Evolutionary conservation across 495 filamentous ascomycete species (phyloP), one percentile per base, ranked within the genome.

Genomic region (Lasiosphaeriaceae sp.): DNA sequence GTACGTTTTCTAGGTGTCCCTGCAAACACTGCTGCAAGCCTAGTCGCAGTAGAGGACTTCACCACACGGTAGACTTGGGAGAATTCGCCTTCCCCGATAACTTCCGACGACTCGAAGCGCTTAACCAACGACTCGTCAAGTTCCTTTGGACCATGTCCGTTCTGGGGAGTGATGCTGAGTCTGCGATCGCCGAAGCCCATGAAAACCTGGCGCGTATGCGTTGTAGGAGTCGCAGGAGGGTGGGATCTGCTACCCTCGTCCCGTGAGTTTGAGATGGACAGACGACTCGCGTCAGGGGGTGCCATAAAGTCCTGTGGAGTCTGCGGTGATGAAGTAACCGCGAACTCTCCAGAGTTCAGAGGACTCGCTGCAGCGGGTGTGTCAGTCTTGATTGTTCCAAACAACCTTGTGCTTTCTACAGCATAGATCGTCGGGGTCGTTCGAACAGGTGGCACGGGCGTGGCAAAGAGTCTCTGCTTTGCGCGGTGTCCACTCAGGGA

Each of bases 31-130:
- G 56, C 45, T 46, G 60, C 50, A 19, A 63, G 58, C 22, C 66
- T 64, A 22, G 34, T 21, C 17, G 61, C 57, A 16, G 71, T 58
- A 48, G 69, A 60, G 23, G 59, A 41, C 12, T 69, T 68, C 14
- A 81, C 79, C 19, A 96, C 94, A 22, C 87, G 85, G 70, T 90
- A 98, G 11, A 98, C 94, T 57, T 87, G 79, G 0, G 94, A 97
- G 69, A 97, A 97, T 63, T 96, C 92, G 37, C 94, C 94, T 46
- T 83, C 88, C 31, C 93, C 92, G 56, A 92, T 79, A 16, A 86
- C 71, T 53, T 91, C 86, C 11, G 90, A 84, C 45, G 83, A 85
- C 20, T 85, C 83, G 66, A 98, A 98, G 37, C 87, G 82, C 2
- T 81, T 75, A 8, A 80, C 83, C 46, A 96, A 69, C 31, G 75